Evolutionary conservation across 2,329 filamentous ascomycete species (phyloP).

Genomic region (Sclerotinia minor): DNA sequence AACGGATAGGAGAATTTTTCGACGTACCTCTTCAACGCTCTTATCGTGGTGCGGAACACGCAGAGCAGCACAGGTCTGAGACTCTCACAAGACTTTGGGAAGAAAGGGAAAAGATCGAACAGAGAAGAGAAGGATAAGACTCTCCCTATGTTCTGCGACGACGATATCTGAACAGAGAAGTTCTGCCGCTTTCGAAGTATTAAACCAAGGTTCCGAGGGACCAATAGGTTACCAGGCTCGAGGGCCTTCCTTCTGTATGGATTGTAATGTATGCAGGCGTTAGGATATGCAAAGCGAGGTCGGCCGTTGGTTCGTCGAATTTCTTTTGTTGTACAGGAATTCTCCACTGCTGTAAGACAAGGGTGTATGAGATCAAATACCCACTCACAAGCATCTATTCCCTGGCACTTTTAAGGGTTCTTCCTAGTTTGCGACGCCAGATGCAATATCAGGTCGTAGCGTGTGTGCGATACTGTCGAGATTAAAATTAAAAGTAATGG

Average conservation of each 20-base stretch:
- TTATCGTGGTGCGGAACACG: conserved; percentile 33
- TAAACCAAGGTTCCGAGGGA: conserved; percentile 12
- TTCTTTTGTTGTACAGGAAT: conserved; percentile 22
- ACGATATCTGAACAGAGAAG: conserved; percentile 24
- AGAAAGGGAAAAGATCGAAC: conserved; percentile 3
- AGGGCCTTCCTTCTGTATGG: conserved; percentile 22
- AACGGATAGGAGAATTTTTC: conserved; percentile 10
- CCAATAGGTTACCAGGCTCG: conserved; percentile 22
- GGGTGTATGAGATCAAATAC: conserved; percentile 25
- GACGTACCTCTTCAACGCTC: conserved; percentile 33
- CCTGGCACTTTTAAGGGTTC: conserved; percentile 23
- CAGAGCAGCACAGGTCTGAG: conserved; percentile 34
- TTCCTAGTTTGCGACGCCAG: conserved; percentile 22
- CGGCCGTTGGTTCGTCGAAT: conserved; percentile 24
- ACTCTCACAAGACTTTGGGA: conserved; percentile 29
- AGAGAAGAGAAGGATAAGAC: conserved; percentile 11
- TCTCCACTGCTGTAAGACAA: conserved; percentile 23
- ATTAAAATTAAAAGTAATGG: conserved; percentile 15
- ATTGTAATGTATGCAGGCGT: conserved; percentile 24
- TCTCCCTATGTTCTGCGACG: conserved; percentile 26
- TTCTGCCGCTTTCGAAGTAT: conserved; percentile 25
- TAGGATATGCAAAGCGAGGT: conserved; percentile 23
- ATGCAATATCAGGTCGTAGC: conserved; percentile 20
- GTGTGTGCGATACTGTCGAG: conserved; percentile 2
- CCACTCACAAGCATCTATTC: conserved; percentile 24